A percentile compares a stretch with the other conserved stretches of the same genome.
Conservation (phyloP, 495 filamentous ascomycete genomes). For the Podospora appendiculata region DNA sequence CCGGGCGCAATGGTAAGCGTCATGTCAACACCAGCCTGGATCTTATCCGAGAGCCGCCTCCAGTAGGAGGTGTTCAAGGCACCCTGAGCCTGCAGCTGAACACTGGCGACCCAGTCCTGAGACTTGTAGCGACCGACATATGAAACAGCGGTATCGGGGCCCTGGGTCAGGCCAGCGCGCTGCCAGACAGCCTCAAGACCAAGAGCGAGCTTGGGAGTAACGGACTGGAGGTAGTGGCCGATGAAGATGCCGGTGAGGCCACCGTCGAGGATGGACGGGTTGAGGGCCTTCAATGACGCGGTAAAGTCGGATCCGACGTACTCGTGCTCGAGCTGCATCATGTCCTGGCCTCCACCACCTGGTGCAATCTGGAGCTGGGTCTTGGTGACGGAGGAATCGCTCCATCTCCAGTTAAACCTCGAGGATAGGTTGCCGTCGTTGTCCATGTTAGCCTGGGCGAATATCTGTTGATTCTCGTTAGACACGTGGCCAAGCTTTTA, state of each 20-base stretch:
- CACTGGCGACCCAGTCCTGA: conserved; percentile 82
- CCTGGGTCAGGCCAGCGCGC: conserved; percentile 63
- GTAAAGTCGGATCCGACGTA: conserved; percentile 90
- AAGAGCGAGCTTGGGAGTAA: conserved; percentile 81
- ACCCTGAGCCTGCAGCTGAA: conserved; percentile 75
- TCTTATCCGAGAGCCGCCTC: conserved; percentile 86
- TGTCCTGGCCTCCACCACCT: conserved; percentile 52
- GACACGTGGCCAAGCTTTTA: background rate
- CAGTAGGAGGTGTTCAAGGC: conserved; percentile 90
- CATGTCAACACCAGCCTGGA: conserved; percentile 92
- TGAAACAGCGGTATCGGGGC: conserved; percentile 75
- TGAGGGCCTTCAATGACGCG: conserved; percentile 81
- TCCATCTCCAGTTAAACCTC: conserved; percentile 88
- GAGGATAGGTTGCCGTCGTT: conserved; percentile 77
- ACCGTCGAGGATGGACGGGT: conserved; percentile 87
- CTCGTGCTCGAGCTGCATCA: conserved; percentile 87
- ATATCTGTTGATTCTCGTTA: conserved; percentile 53
- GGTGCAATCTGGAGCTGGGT: conserved; percentile 72
- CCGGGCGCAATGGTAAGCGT: conserved; percentile 76
- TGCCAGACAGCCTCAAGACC: conserved; percentile 94
- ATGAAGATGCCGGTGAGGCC: conserved; percentile 91
- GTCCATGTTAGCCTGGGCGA: conserved; percentile 91
- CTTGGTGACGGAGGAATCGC: conserved; percentile 67
- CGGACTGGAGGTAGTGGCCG: conserved; percentile 86
- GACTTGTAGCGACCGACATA: conserved; percentile 88